These are phyloP conservation scores for Diaporthe velutina DNA, from an alignment of 2,329 filamentous ascomycete species.

Conservation along the genomic window DNA sequence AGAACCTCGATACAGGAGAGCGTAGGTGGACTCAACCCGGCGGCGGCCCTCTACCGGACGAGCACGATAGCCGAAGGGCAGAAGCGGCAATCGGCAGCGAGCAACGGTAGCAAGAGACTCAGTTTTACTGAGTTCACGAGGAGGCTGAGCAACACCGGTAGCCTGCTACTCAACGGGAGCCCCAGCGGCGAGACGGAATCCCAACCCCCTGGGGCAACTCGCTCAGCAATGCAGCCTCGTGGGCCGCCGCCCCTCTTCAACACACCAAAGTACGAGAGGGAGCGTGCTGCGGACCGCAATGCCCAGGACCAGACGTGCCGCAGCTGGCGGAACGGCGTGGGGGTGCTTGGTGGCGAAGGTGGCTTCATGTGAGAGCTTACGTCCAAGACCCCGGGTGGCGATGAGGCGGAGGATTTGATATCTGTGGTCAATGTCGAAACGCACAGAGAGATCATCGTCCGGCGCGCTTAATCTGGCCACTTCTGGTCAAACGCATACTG, in stretches of 20 bases:
- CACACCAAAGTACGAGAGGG: slow-evolving; percentile 45
- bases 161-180: slow-evolving; percentile 67
- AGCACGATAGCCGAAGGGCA: slow-evolving; percentile 36
- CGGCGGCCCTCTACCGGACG: slow-evolving; percentile 42
- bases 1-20: slow-evolving; percentile 28
- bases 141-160: slow-evolving; percentile 71
- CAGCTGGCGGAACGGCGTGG: slow-evolving; percentile 67
- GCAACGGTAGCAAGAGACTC: slow-evolving; percentile 62
- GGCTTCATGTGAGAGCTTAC: slow-evolving; percentile 62
- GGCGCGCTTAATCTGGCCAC: background rate
- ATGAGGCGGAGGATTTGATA: slow-evolving; percentile 6
- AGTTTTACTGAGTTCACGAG: slow-evolving; percentile 74
- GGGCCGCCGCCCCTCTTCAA: slow-evolving; percentile 47
- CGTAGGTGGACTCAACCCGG: slow-evolving; percentile 33
- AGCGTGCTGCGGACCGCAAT: slow-evolving; percentile 45
- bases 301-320: slow-evolving; percentile 61
- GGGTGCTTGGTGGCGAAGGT: slow-evolving; percentile 66
- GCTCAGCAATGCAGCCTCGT: slow-evolving; percentile 48
- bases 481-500: background rate
- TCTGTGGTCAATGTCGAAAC: background rate
- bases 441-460: background rate
- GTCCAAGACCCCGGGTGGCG: background rate
- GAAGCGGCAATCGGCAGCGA: slow-evolving; percentile 65
- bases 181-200: slow-evolving; percentile 59
- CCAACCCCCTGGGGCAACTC: slow-evolving; percentile 51